Evolutionary conservation across 2,329 filamentous ascomycete genomes (phyloP).

Genomic region (Mycosphaerella sp.): DNA sequence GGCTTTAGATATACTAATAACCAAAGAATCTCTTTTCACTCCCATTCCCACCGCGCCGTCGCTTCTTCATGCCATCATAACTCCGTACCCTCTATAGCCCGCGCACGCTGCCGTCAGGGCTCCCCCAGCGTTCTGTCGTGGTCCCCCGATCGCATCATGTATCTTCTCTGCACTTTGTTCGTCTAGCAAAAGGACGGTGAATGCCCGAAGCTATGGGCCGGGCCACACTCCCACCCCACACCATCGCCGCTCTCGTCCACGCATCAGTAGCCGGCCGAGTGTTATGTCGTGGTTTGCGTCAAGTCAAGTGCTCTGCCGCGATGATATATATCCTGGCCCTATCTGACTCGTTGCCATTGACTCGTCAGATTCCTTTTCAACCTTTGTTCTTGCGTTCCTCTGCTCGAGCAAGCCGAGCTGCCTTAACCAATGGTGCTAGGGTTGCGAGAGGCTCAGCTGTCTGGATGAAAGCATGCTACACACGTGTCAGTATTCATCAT

Average conservation of each 20-base stretch:
- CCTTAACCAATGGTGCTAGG: slow-evolving; percentile 77
- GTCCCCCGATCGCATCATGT: background rate
- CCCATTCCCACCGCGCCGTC: background rate
- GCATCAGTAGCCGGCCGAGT: background rate
- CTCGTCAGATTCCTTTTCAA: background rate
- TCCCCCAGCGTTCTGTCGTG: background rate
- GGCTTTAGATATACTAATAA: background rate
- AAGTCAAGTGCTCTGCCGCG: background rate
- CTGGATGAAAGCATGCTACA: slow-evolving; percentile 45
- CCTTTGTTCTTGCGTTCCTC: slow-evolving; percentile 59
- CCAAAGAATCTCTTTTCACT: background rate
- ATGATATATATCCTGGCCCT: background rate
- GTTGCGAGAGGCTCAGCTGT: slow-evolving; percentile 53
- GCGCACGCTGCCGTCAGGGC: background rate
- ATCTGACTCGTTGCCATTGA: background rate
- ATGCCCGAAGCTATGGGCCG: background rate
- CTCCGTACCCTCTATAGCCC: background rate
- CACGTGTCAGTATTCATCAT: slow-evolving; percentile 10
- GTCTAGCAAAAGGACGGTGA: background rate
- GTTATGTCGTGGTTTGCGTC: background rate
- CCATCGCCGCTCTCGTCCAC: background rate
- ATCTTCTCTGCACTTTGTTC: background rate
- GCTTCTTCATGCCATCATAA: background rate
- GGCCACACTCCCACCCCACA: background rate
- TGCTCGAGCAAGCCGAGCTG: slow-evolving; percentile 75